Base-by-base conservation (phyloP, 345 rosid genomes). In the Luvunga scandens region DNA sequence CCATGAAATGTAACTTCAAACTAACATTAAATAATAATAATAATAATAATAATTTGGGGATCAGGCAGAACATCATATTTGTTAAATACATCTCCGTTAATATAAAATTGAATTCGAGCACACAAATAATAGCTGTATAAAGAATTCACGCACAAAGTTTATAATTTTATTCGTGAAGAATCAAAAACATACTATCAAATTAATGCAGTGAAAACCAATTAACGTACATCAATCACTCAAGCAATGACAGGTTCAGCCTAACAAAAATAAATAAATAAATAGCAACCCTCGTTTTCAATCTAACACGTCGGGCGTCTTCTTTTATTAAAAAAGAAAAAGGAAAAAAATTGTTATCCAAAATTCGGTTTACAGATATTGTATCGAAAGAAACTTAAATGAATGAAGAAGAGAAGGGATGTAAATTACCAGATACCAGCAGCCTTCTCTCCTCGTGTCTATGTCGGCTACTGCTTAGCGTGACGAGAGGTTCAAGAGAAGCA, bases 371-470 rank as follows among this genome's bases (percentile, higher is more conserved):
- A 38, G 4, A n/a, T n/a, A 22, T 67, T 38, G 31, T 13, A 38
- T 67, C 24, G 53, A 38, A 10, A 12, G 30, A n/a, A 67, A 21
- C 21, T 6, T 31, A 62, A 31, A 38, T 19, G 2, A 64, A 33
- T 22, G 53, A 12, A 48, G 38, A 64, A 14, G 16, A 64, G 6
- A 2, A 4, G 42, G 48, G 22, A 31, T 50, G 55, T 45, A 14
- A 42, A 4, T 50, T 64, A 75, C 78, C 77, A 28, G 71, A 28
- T 2, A 45, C 28, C 9, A 62, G 36, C 39, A 10, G 28, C 27
- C 77, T 61, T 27, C 77, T 74, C 69, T 24, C 7, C 53, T 28
- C 28, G 18, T 74, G 77, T 39, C 12, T 38, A 19, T 71, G 75
- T 53, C 69, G 59, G 39, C 59, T 42, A 28, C 59, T 6, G 59